These are phyloP conservation scores for Cordyceps fumosorosea DNA, from an alignment of 2,329 filamentous ascomycete genomes.

Conservation along the genomic window DNA sequence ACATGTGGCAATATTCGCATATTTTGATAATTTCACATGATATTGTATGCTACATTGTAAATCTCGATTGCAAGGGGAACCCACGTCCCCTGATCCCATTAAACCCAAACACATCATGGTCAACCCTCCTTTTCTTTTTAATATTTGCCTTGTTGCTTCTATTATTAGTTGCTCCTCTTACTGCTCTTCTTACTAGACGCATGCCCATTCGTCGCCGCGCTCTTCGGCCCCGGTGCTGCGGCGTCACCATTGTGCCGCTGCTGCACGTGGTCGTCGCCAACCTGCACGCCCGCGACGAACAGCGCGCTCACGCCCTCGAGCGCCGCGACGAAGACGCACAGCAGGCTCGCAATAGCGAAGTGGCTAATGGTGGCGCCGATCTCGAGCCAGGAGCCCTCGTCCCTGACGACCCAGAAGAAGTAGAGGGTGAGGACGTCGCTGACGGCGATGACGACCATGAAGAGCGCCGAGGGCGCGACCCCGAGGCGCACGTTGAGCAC, in stretches of 20 bases:
- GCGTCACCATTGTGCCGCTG: not conserved
- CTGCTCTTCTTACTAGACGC: not conserved
- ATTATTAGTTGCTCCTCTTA: conserved; percentile 10
- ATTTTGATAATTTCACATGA: not conserved
- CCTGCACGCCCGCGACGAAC: conserved; percentile 75
- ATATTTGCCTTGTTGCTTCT: not conserved
- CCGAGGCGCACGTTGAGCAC: conserved; percentile 80
- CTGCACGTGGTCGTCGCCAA: conserved; percentile 31
- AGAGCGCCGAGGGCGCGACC: conserved; percentile 80
- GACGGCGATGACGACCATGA: conserved; percentile 90
- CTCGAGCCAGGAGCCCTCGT: conserved; percentile 95
- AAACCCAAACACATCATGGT: conserved; percentile 1
- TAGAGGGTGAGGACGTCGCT: conserved; percentile 88
- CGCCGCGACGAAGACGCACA: conserved; percentile 85
- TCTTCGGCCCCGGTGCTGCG: not conserved
- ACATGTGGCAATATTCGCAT: not conserved
- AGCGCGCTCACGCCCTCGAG: conserved; percentile 80
- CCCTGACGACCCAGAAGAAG: conserved; percentile 96
- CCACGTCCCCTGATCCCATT: not conserved
- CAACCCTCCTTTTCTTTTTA: not conserved
- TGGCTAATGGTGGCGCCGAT: conserved; percentile 96
- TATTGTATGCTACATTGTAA: not conserved
- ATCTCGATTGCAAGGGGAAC: not conserved
- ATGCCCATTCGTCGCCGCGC: conserved; percentile 1
- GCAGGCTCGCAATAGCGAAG: conserved; percentile 82